Evolutionary conservation across 2,329 filamentous ascomycete genomes (phyloP), one percentile per base, ranked within the genome.

Genomic region (Aplosporella prunicola): DNA sequence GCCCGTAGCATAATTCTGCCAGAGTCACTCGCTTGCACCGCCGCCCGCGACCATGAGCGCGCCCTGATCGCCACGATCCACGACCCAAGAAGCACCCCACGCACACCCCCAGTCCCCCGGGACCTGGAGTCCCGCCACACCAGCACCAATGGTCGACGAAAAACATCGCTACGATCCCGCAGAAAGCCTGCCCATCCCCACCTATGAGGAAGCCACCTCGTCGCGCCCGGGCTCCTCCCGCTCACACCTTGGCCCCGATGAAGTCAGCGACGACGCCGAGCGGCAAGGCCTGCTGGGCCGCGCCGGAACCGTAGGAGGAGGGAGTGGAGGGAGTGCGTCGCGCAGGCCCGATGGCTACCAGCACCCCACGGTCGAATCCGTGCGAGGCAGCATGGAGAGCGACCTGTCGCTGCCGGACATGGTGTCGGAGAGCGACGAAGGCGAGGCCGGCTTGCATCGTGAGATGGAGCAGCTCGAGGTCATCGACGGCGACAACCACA

Each of bases 331-430:
- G 35, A 36, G 30, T 18, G 47, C 47, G 24, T 45, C 52, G 32
- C 51, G 55, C n/a, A 44, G 53, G 38, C 52, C 60, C 35, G 54
- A 58, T 51, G 58, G 56, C 25, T 57, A 60, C 45, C 78, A 78
- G 20, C 74, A 80, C 24, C 87, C 89, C 1, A 88, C 82, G 1
- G 87, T 89, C 44, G 82, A 91, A 59, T 87, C 86, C 41, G 80
- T 78, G 43, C 80, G 88, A 45, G 65, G 66, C 33, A 76, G 63
- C 59, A 64, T 70, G 46, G 78, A 72, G 43, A 62, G 52, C 44
- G 63, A 66, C 41, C 52, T 67, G 49, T 67, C 64, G 42, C 64
- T 69, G 46, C 71, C 65, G 32, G 75, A 72, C 43, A 67, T 66
- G 33, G 60, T 56, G 66, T 51, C 45, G 70, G 64, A 57, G 58